Evolutionary conservation across 176 grass and related monocot species (phyloP).

Genomic region (Hordeum vulgare): MorexV3_pseudomolecules_assembly NC_058520.1:438124846-438125345

Average conservation of each 20-base stretch:
- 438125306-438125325: constrained; percentile 66
- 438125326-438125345: constrained; percentile 58
- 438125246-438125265: background rate
- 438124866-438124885: constrained; percentile 77
- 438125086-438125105: background rate
- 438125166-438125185: constrained; percentile 72
- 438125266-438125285: background rate
- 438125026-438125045: background rate
- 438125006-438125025: background rate
- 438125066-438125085: background rate
- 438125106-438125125: constrained; percentile 87
- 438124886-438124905: constrained; percentile 74
- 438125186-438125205: constrained; percentile 87
- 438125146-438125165: constrained; percentile 82
- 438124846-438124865: constrained; percentile 65
- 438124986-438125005: constrained; percentile 73
- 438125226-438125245: background rate
- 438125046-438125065: background rate
- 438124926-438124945: constrained; percentile 92
- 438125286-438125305: constrained; percentile 20
- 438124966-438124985: constrained; percentile 95
- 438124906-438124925: constrained; percentile 90
- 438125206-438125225: background rate
- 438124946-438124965: constrained; percentile 73
- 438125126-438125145: constrained; percentile 85